A percentile compares a stretch with the other conserved stretches of the same genome.
Evolutionary conservation across 169 alveolate genomes (phyloP).

Genomic region (Cryptosporidium sp.): DNA sequence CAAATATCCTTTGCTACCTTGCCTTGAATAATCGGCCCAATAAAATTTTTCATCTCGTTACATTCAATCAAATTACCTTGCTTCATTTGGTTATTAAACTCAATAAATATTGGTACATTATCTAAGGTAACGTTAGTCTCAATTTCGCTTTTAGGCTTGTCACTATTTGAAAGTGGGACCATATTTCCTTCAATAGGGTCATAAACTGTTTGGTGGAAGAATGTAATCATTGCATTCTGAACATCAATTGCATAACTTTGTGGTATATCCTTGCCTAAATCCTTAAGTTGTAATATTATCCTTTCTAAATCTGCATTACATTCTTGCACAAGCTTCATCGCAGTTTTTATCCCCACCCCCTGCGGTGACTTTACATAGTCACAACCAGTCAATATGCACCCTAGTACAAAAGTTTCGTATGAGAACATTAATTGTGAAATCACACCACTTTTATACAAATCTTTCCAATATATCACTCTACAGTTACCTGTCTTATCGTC

Average conservation of each 20-base stretch:
- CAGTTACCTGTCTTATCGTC: conserved; percentile 79
- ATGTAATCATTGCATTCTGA: conserved; percentile 56
- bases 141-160: background rate
- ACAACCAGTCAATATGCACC: conserved; percentile 87
- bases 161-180: conserved; percentile 70
- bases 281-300: conserved; percentile 43
- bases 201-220: conserved; percentile 67
- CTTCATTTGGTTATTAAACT: conserved; percentile 27
- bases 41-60: conserved; percentile 16
- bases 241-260: conserved; percentile 22
- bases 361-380: conserved; percentile 86
- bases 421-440: conserved; percentile 76
- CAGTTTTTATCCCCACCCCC: conserved; percentile 87
- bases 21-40: conserved; percentile 65
- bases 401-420: conserved; percentile 78
- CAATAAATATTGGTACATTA: conserved; percentile 41
- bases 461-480: conserved; percentile 72
- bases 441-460: conserved; percentile 70
- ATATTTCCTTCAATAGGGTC: conserved; percentile 39
- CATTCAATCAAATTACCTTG: background rate
- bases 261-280: conserved; percentile 57
- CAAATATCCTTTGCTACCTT: conserved; percentile 35
- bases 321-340: conserved; percentile 79
- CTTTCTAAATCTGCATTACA: conserved; percentile 56
- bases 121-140: background rate